Conservation (phyloP, 1,284 basidiomycete genomes). For the Prillingera fragicola region DNA sequence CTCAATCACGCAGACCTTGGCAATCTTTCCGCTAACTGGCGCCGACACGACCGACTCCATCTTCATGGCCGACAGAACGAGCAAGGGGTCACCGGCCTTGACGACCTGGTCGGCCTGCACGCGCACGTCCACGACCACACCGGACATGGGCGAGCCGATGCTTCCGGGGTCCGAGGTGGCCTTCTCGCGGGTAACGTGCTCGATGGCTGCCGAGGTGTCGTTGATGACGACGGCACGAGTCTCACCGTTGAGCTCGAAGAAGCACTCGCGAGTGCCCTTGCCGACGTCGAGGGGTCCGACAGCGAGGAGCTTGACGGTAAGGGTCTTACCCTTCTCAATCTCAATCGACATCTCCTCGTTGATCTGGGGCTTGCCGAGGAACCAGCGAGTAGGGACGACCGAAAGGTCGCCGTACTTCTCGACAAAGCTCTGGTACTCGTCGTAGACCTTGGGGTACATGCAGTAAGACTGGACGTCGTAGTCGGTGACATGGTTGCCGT, state of each 20-base stretch:
- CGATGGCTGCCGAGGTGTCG: constrained; percentile 93
- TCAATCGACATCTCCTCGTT: constrained; percentile 95
- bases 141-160: constrained; percentile 80
- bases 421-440: constrained; percentile 91
- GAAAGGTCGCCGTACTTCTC: constrained; percentile 94
- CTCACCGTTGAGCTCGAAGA: constrained; percentile 91
- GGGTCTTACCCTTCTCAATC: constrained; percentile 94
- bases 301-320: constrained; percentile 94
- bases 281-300: constrained; percentile 87
- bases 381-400: constrained; percentile 94
- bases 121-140: constrained; percentile 90
- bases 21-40: constrained; percentile 90
- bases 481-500: constrained; percentile 89
- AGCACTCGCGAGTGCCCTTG: constrained; percentile 88
- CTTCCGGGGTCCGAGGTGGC: constrained; percentile 88
- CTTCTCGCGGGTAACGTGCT: constrained; percentile 86
- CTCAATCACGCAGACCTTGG: constrained; percentile 80
- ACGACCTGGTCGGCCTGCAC: constrained; percentile 96
- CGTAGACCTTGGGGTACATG: constrained; percentile 72
- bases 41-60: constrained; percentile 96
- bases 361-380: constrained; percentile 84
- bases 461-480: constrained; percentile 90
- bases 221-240: constrained; percentile 88
- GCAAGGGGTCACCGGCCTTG: constrained; percentile 80
- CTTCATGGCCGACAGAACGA: constrained; percentile 48